Evolutionary conservation across 2,329 filamentous ascomycete species (phyloP).

Genomic region (Tolypocladium inflatum): DNA sequence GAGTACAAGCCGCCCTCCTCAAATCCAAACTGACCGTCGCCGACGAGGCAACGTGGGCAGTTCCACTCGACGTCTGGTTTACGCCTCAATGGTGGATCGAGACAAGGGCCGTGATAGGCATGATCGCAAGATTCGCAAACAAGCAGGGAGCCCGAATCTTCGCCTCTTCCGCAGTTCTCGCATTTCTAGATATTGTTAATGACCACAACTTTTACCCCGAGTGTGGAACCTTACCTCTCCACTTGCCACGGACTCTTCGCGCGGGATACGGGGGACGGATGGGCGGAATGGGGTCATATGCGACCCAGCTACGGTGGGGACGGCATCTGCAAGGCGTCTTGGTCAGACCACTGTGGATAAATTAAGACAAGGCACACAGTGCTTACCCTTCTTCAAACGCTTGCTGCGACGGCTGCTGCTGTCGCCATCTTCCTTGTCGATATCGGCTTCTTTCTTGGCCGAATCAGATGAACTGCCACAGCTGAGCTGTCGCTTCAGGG

Average conservation of each 20-base stretch:
- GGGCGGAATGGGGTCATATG: conserved; percentile 94
- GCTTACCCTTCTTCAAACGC: conserved; percentile 63
- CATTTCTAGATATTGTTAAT: conserved; percentile 48
- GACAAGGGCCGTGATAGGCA: conserved; percentile 75
- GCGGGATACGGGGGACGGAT: conserved; percentile 56
- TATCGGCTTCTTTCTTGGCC: conserved; percentile 35
- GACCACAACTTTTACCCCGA: conserved; percentile 12
- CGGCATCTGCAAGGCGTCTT: conserved; percentile 31
- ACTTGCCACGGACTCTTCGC: conserved; percentile 38
- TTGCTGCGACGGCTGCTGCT: conserved; percentile 76
- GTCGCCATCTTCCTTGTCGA: conserved; percentile 50
- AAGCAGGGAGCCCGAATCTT: conserved; percentile 61
- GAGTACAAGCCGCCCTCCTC: conserved; percentile 96
- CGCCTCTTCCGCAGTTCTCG: conserved; percentile 74
- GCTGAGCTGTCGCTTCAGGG: conserved; percentile 71
- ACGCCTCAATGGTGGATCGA: conserved; percentile 73
- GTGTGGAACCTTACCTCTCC: conserved; percentile 26
- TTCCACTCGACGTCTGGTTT: conserved; percentile 89
- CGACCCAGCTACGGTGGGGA: conserved; percentile 85
- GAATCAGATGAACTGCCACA: conserved; percentile 40
- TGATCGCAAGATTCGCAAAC: conserved; percentile 89
- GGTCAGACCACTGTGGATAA: conserved; percentile 8
- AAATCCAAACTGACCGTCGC: conserved; percentile 93
- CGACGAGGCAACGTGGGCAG: conserved; percentile 87
- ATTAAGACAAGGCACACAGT: not conserved